These are phyloP conservation scores for Jasminum sambac DNA, from an alignment of 257 asterid genomes.

Conservation along the genomic window DNA sequence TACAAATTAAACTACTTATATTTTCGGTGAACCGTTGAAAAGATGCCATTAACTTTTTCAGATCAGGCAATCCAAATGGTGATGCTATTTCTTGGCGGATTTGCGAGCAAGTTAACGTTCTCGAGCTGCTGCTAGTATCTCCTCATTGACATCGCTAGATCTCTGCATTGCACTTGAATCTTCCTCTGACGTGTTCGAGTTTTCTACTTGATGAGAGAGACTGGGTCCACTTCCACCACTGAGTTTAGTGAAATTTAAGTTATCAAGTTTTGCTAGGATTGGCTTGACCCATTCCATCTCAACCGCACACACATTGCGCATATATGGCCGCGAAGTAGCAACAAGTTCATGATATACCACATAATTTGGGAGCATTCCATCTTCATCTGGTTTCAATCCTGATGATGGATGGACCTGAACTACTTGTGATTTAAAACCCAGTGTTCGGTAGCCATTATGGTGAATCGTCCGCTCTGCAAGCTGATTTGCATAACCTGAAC, in stretches of 20 bases:
- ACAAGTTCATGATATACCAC: conserved; percentile 82
- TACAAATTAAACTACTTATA: too few relatives aligned
- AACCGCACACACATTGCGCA: conserved; percentile 84
- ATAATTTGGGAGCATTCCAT: conserved; percentile 82
- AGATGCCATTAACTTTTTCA: too few relatives aligned
- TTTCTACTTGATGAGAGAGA: conserved; percentile 37
- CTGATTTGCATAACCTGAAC: conserved; percentile 85
- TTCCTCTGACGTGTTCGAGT: conserved; percentile 28
- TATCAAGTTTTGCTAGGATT: conserved; percentile 62
- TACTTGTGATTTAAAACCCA: conserved; percentile 86
- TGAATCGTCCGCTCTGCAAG: conserved; percentile 92
- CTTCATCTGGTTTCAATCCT: conserved; percentile 73
- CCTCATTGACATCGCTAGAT: too few relatives aligned
- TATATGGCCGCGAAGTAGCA: conserved; percentile 74
- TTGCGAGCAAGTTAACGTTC: too few relatives aligned
- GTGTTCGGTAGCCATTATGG: conserved; percentile 83
- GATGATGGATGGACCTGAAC: conserved; percentile 97
- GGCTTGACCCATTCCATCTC: conserved; percentile 88
- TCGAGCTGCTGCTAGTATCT: too few relatives aligned
- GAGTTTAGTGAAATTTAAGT: conserved; percentile 45
- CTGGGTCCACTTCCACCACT: conserved; percentile 65
- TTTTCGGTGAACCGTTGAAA: too few relatives aligned
- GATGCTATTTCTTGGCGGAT: too few relatives aligned
- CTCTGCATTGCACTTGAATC: conserved; percentile 24
- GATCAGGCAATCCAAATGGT: too few relatives aligned